phyloP scores from a whole-genome alignment of 345 rosid genomes.

The Eucalyptus urophylla region DNA sequence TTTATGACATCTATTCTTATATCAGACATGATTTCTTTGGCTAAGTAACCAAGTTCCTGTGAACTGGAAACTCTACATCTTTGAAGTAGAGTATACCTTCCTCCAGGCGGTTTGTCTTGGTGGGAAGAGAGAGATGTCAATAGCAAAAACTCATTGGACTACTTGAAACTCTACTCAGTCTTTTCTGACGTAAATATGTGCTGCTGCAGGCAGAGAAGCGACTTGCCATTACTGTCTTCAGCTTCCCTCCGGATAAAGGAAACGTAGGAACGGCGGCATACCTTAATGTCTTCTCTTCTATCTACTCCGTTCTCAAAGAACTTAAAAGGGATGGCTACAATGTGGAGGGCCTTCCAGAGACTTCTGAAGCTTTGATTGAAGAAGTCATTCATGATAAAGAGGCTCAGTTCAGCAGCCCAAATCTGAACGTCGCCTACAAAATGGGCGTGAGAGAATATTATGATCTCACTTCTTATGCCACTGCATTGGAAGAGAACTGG shows the following conservation, averaged over 20 bases:
- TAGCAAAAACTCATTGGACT: background rate
- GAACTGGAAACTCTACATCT: background rate
- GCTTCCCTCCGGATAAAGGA: conserved; percentile 99
- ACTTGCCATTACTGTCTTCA: conserved; percentile 92
- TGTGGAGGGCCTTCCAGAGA: conserved; percentile 89
- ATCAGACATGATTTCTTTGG: background rate
- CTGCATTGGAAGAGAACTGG: conserved; percentile 93
- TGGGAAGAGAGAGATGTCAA: background rate
- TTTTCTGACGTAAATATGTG: background rate
- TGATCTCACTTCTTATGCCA: conserved; percentile 70
- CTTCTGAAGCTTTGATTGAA: conserved; percentile 83
- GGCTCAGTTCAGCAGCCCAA: conserved; percentile 97
- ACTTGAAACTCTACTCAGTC: background rate
- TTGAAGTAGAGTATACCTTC: background rate
- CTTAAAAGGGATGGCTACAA: conserved; percentile 81
- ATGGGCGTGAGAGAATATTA: conserved; percentile 92
- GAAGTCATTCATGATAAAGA: conserved; percentile 92
- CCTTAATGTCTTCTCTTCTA: conserved; percentile 91
- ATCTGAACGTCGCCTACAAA: conserved; percentile 79
- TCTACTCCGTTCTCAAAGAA: conserved; percentile 78
- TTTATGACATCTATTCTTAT: background rate
- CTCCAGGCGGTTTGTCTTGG: background rate
- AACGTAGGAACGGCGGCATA: conserved; percentile 95
- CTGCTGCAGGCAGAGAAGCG: conserved; percentile 71
- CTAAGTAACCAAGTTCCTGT: background rate